These are phyloP conservation scores for Fusarium albosuccineum DNA, from an alignment of 2,329 filamentous ascomycete genomes.

Conservation along the genomic window DNA sequence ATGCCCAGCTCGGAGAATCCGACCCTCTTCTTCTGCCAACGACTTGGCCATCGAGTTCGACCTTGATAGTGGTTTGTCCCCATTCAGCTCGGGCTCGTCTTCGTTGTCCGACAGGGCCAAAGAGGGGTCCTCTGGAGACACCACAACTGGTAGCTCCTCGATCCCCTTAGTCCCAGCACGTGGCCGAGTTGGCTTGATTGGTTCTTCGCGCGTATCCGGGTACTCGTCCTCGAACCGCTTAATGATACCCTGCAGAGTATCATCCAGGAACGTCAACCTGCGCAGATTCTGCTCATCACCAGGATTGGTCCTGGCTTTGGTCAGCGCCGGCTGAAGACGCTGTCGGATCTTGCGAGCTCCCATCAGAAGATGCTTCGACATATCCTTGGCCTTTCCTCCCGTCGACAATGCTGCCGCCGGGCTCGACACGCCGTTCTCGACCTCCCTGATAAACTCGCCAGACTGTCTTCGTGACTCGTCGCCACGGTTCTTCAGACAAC, in stretches of 20 bases:
- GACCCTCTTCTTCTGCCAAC: constrained; percentile 69
- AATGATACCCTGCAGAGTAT: constrained; percentile 91
- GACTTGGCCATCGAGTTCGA: constrained; percentile 67
- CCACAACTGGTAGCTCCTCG: constrained; percentile 41
- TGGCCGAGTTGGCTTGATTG: constrained; percentile 22
- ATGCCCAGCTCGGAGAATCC: constrained; percentile 67
- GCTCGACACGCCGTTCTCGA: constrained; percentile 63
- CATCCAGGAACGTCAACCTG: constrained; percentile 87
- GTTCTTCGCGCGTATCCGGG: constrained; percentile 79
- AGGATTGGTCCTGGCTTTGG: constrained; percentile 76
- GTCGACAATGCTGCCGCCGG: constrained; percentile 56
- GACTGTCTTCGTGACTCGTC: constrained; percentile 70
- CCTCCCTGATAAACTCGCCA: constrained; percentile 65
- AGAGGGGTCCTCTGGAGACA: constrained; percentile 51
- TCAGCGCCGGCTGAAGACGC: constrained; percentile 85
- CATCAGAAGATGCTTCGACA: constrained; percentile 89
- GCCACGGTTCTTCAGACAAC: constrained; percentile 84
- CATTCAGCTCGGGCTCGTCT: constrained; percentile 61
- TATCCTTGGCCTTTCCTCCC: constrained; percentile 81
- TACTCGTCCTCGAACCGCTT: constrained; percentile 96
- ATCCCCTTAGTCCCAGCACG: constrained; percentile 29
- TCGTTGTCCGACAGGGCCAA: constrained; percentile 61
- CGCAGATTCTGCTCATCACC: constrained; percentile 83
- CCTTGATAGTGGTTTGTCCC: constrained; percentile 59
- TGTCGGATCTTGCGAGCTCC: constrained; percentile 90